Evolutionary conservation across 2,329 filamentous ascomycete genomes (phyloP), one percentile per base, ranked within the genome.

Genomic region (Phialophora macrospora): DNA sequence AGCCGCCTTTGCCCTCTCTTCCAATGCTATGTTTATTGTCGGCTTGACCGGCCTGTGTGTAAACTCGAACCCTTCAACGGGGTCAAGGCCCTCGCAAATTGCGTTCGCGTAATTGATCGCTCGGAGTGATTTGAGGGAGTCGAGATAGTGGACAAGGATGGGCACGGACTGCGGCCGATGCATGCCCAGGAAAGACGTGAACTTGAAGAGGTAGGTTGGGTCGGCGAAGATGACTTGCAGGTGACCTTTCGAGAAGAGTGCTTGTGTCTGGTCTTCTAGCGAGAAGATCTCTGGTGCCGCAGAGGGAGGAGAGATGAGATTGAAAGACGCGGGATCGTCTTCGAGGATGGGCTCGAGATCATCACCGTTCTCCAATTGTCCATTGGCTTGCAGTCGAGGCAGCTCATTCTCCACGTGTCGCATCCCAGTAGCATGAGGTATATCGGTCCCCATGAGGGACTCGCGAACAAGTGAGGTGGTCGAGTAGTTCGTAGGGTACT

Each of bases 31-130:
- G 70, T 90, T 91, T 7, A 80, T 74, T 0, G 87, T 89, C 1
- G 80, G 76, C 12, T 80, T 79, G 1, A 85, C 80, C 2, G 78
- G 75, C 3, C 81, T 78, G 0, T 81, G 74, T 0, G 85, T 87
- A 63, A 89, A 89, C 1, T 83, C 82, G 34, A 85, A 78, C 0
- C 81, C 84, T 4, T 81, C 76, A 14, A 90, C 82, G 0, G 82
- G 81, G 30, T 85, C 81, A 8, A 91, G 79, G 1, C 87, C 83
- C 66, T 85, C 83, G 1, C 87, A 83, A 41, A 92, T 82, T 0
- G 88, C 85, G 74, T 93, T 91, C 22, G 88, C 85, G 71, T 92
- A 92, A 38, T 83, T 82, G 64, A 93, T 87, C 1, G 90, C 89
- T 70, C 87, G 85, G 12, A 91, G 76, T 0, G 90, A 89, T 73